These are phyloP conservation scores for Allium cepa DNA, from an alignment of 106 monocot genomes.

Conservation along the genomic window DNA sequence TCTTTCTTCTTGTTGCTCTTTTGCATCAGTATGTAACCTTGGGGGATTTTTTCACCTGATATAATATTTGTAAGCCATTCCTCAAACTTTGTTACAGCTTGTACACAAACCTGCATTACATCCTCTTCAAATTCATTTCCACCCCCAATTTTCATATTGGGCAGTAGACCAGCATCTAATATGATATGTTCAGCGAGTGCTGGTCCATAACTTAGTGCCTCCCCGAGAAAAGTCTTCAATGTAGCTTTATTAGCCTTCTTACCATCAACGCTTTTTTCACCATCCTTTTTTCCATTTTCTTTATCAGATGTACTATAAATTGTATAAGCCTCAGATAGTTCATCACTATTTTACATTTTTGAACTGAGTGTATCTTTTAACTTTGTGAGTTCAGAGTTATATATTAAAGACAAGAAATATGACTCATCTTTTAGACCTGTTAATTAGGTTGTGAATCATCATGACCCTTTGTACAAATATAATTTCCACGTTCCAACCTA, in stretches of 20 bases:
- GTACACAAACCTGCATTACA: conserved; percentile 29
- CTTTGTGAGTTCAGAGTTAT: no score
- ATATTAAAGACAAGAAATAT: no score
- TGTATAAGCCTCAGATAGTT: conserved; percentile 19
- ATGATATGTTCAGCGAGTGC: conserved; percentile 94
- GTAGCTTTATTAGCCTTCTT: conserved; percentile 48
- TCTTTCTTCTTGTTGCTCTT: conserved; percentile 39
- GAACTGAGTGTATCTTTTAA: conserved; percentile 42
- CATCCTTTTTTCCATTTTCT: conserved; percentile 25
- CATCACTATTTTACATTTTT: conserved; percentile 13
- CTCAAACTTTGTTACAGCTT: conserved; percentile 72
- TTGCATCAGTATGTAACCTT: conserved; percentile 95
- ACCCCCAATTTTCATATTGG: conserved; percentile 60
- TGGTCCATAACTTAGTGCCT: conserved; percentile 80
- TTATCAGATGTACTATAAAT: conserved; percentile 22
- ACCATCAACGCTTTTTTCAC: conserved; percentile 38
- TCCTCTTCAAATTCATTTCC: conserved; percentile 45
- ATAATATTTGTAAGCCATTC: conserved; percentile 87
- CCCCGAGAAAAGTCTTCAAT: conserved; percentile 75
- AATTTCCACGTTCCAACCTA: no score
- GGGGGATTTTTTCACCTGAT: conserved; percentile 67
- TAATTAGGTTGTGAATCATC: no score
- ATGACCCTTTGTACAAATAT: no score
- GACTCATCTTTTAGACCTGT: no score
- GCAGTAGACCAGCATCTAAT: conserved; percentile 73